These are phyloP conservation scores for Elsinoe ampelina DNA, from an alignment of 2,329 filamentous ascomycete genomes.

Conservation along the genomic window DNA sequence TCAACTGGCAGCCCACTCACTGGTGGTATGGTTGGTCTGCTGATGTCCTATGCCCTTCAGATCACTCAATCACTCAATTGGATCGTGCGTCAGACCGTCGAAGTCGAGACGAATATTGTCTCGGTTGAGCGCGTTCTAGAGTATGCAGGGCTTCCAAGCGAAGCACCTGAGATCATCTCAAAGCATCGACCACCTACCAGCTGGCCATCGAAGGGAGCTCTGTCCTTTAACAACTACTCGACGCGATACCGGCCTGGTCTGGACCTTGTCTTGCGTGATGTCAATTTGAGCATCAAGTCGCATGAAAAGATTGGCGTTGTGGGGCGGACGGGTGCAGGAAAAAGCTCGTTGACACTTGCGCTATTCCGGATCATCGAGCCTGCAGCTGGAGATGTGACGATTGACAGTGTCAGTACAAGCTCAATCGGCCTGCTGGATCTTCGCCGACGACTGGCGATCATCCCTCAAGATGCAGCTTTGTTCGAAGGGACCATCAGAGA, in stretches of 20 bases:
- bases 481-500: conserved; percentile 91
- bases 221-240: conserved; percentile 89
- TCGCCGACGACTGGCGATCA: conserved; percentile 82
- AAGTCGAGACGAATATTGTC: conserved; percentile 99
- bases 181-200: conserved; percentile 76
- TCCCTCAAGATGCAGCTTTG: conserved; percentile 92
- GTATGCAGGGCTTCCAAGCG: conserved; percentile 82
- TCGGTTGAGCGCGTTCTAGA: conserved; percentile 96
- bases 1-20: conserved; percentile 54
- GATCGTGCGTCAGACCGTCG: conserved; percentile 97
- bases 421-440: conserved; percentile 84
- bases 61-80: conserved; percentile 97
- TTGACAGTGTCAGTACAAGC: conserved; percentile 83
- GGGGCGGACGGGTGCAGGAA: conserved; percentile 89
- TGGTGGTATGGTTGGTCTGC: conserved; percentile 74
- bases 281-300: conserved; percentile 85
- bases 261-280: conserved; percentile 85
- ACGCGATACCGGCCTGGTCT: conserved; percentile 84
- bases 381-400: conserved; percentile 69
- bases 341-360: conserved; percentile 84
- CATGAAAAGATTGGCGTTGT: conserved; percentile 98
- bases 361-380: conserved; percentile 95
- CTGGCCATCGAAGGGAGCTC: conserved; percentile 83
- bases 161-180: conserved; percentile 88
- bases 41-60: conserved; percentile 94